These are phyloP conservation scores for Ganoderma leucocontextum DNA, from an alignment of 1,284 basidiomycete species.

Conservation along the genomic window DNA sequence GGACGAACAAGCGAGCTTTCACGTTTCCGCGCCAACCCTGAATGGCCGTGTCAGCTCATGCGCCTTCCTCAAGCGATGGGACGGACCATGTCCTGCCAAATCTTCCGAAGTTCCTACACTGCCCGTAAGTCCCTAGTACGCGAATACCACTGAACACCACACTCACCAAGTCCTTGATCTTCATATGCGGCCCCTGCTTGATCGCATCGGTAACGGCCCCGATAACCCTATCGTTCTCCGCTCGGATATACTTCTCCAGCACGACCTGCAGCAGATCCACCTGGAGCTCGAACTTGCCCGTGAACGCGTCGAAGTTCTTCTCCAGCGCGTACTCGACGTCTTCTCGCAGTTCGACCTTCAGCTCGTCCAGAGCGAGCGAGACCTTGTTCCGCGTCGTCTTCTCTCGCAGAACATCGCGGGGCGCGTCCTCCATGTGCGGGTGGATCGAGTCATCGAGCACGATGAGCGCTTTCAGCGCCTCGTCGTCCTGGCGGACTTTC, in stretches of 20 bases:
- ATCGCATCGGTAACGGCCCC: constrained; percentile 30
- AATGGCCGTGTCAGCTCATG: neutral
- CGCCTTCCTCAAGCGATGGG: neutral
- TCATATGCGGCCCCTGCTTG: constrained; percentile 34
- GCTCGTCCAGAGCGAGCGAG: constrained; percentile 15
- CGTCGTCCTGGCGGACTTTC: constrained; percentile 26
- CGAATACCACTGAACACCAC: neutral
- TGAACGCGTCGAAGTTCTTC: constrained; percentile 37
- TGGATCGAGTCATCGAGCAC: constrained; percentile 6
- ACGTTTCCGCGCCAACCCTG: constrained; percentile 28
- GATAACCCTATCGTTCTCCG: constrained; percentile 36
- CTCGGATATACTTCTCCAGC: constrained; percentile 28
- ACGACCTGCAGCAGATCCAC: constrained; percentile 33
- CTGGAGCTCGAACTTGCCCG: constrained; percentile 41
- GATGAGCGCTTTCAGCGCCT: constrained; percentile 28
- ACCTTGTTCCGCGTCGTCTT: neutral
- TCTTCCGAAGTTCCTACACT: constrained; percentile 32
- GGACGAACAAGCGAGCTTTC: constrained; percentile 25
- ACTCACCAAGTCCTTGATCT: constrained; percentile 37
- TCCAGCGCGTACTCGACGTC: constrained; percentile 34
- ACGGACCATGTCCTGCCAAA: constrained; percentile 44
- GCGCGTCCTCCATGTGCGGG: neutral
- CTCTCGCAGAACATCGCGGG: constrained; percentile 3
- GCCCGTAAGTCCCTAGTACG: constrained; percentile 19
- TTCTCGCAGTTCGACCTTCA: constrained; percentile 33